A percentile compares a stretch with the other conserved stretches of the same genome.
These are phyloP conservation scores for Trichoderma harzianum DNA, from an alignment of 2,329 filamentous ascomycete species.

Conservation along the genomic window DNA sequence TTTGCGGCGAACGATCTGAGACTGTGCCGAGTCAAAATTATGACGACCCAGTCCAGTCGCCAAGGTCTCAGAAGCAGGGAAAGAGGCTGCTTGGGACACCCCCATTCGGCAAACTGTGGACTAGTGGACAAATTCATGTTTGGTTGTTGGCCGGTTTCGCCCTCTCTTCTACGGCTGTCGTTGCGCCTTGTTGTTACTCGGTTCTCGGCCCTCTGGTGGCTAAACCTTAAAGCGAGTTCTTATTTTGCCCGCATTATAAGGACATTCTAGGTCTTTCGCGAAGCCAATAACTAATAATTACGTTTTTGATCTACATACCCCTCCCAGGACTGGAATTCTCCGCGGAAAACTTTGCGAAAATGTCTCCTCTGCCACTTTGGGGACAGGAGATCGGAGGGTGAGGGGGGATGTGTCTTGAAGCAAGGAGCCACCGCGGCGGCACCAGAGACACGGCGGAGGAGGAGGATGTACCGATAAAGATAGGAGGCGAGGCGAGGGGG, in stretches of 20 bases:
- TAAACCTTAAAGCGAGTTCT: background rate
- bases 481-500: background rate
- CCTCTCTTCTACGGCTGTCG: background rate
- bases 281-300: background rate
- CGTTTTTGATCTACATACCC: background rate
- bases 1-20: background rate
- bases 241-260: background rate
- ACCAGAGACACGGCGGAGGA: background rate
- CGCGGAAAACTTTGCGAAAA: background rate
- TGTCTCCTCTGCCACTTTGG: background rate
- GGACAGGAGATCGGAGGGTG: background rate
- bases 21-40: background rate
- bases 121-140: background rate
- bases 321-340: background rate
- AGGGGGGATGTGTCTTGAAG: background rate
- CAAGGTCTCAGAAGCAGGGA: background rate
- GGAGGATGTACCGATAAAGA: background rate
- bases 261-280: background rate
- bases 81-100: background rate
- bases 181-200: background rate
- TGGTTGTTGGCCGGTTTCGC: background rate
- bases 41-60: background rate
- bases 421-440: background rate
- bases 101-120: background rate
- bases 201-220: background rate